phyloP scores from a whole-genome alignment of 2,329 filamentous ascomycete species.

The Fusarium algeriense region DNA sequence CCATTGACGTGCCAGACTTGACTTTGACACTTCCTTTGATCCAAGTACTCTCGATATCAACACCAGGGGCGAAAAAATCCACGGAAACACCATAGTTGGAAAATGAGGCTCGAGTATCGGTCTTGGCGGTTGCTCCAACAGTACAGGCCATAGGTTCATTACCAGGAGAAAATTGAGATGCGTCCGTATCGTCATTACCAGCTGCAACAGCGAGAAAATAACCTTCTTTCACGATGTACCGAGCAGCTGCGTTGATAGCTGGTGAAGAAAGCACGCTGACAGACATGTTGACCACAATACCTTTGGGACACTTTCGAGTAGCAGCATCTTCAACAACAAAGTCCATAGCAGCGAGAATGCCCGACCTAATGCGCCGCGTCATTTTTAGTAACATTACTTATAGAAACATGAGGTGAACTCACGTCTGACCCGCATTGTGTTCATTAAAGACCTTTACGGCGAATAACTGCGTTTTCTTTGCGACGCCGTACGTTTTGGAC shows the following conservation, averaged over 20 bases:
- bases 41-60: background rate
- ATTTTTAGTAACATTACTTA: background rate
- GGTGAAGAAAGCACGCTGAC: background rate
- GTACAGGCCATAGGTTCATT: conserved; percentile 4
- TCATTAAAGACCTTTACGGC: background rate
- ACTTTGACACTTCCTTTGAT: background rate
- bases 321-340: background rate
- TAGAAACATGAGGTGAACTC: background rate
- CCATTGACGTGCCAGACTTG: background rate
- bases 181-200: background rate
- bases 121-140: background rate
- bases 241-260: background rate
- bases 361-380: background rate
- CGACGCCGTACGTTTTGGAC: conserved; percentile 3
- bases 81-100: background rate
- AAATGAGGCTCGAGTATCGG: background rate
- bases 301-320: background rate
- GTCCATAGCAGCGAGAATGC: conserved; percentile 2
- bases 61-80: conserved; percentile 5
- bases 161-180: background rate
- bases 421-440: background rate
- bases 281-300: conserved; percentile 10
- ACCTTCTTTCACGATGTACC: background rate
- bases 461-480: conserved; percentile 1
- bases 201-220: conserved; percentile 8